A percentile compares a stretch with the other conserved stretches of the same genome.
Conservation (phyloP, 257 asterid species). For the Penstemon newberryi region DNA sequence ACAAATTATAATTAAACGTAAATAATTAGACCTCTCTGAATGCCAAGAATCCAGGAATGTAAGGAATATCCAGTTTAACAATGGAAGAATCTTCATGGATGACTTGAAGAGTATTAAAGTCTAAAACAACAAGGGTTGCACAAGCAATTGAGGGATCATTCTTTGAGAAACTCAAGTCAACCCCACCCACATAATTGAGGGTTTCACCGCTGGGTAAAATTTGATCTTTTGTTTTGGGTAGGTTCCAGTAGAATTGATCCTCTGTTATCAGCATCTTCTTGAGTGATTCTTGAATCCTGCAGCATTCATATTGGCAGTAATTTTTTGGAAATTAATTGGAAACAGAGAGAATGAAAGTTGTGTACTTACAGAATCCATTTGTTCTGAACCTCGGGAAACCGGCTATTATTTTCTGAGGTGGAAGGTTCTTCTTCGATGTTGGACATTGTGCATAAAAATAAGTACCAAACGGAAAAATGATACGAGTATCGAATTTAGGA, state of each 20-base stretch:
- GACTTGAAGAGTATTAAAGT: conserved; percentile 51
- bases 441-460: no score
- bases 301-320: conserved; percentile 24
- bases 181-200: conserved; percentile 75
- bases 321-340: not conserved
- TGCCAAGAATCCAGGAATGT: conserved; percentile 85
- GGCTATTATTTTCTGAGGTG: conserved; percentile 14
- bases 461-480: no score
- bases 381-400: conserved; percentile 25
- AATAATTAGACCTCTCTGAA: conserved; percentile 70
- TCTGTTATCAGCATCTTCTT: conserved; percentile 53
- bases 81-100: conserved; percentile 64
- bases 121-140: conserved; percentile 76
- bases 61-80: conserved; percentile 63
- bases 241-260: conserved; percentile 61
- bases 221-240: conserved; percentile 35
- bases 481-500: no score
- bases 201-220: conserved; percentile 23
- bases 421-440: conserved; percentile 17
- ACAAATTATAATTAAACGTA: not conserved
- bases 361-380: conserved; percentile 42
- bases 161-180: conserved; percentile 83
- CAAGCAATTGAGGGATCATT: conserved; percentile 75
- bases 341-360: conserved; percentile 2
- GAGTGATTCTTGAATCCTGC: conserved; percentile 64